Base-by-base conservation (phyloP, 805 yeast genomes). In the Monosporozyma siamensis region DNA sequence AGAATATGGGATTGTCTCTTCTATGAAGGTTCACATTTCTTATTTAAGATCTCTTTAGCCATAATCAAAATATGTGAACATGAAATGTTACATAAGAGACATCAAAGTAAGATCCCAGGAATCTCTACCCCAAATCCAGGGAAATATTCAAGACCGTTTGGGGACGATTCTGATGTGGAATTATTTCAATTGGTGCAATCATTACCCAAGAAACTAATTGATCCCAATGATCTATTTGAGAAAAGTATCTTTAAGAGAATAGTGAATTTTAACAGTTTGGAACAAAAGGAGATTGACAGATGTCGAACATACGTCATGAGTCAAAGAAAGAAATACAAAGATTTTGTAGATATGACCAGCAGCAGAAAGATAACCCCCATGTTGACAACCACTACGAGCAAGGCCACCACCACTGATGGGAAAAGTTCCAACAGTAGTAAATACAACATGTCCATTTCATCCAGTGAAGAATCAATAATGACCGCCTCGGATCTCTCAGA, bases 1-100 rank as follows among this genome's bases (percentile, higher is more conserved):
- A 67, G 97, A 43, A 80, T 92, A 0, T 90, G 98, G 97, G 98
- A 92, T 63, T 85, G 94, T 48, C 65, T 90, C 39, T 89, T 94
- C 69, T 87, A 83, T 56, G 97, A 90, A 59, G 96, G 87, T 23
- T 81, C 95, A 1, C 85, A 85, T 54, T 76, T 92, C 9, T 68
- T 92, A 14, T 92, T 88, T 66, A 77, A 95, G 44, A 74, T 85
- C 3, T 80, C 95, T 1, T 64, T 90, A 42, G 82, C 95, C 1
- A 74, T 92, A 11, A 75, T 89, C 59, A 83, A 84, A 54, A 61
- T 80, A 48, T 70, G 88, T 41, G 89, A 84, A 54, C 82, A 85
- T 1, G 75, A 75, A 39, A 70, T 89, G 44, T 51, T 58, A 15
- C 59, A 55, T 17, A 54, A 67, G 4, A 50, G 41, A 37, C 41